These are phyloP conservation scores for Pseudogymnoascus destructans DNA, from an alignment of 2,329 filamentous ascomycete genomes.

Conservation along the genomic window DNA sequence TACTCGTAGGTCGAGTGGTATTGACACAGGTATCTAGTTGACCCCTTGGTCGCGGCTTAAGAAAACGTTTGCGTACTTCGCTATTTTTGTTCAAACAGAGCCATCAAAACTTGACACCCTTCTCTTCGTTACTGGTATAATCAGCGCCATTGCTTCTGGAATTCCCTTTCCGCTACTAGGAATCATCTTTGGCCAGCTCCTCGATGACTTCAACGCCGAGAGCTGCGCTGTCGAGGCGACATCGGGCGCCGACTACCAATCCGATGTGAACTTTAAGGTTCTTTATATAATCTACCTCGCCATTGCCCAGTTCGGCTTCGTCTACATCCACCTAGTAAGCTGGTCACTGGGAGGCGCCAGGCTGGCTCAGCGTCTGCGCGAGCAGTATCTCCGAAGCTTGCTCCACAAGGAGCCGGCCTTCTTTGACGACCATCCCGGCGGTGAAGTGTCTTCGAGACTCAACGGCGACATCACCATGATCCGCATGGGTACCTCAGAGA, in stretches of 20 bases:
- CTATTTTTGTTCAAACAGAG: neutral
- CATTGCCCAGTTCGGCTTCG: conserved; percentile 47
- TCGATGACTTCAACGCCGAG: conserved; percentile 46
- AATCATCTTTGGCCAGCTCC: conserved; percentile 50
- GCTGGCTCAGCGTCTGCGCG: conserved; percentile 39
- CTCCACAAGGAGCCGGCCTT: conserved; percentile 40
- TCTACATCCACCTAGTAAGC: conserved; percentile 50
- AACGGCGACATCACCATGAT: conserved; percentile 44
- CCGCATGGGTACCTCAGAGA: conserved; percentile 45
- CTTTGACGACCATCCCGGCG: conserved; percentile 40
- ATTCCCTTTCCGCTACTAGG: conserved; percentile 50
- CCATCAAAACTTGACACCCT: conserved; percentile 19
- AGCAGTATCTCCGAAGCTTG: conserved; percentile 37
- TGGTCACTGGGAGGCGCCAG: conserved; percentile 44
- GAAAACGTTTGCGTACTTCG: neutral
- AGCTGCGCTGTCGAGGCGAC: conserved; percentile 33
- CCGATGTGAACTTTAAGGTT: conserved; percentile 42
- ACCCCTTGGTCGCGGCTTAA: neutral
- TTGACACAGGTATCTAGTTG: neutral
- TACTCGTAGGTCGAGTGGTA: neutral
- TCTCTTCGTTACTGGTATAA: conserved; percentile 28
- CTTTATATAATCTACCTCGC: conserved; percentile 49
- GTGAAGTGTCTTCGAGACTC: conserved; percentile 40
- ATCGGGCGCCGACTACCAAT: conserved; percentile 23
- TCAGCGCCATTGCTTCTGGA: conserved; percentile 41